These are phyloP conservation scores for Lepidium africanum DNA, from an alignment of 345 rosid species.

Conservation along the genomic window DNA sequence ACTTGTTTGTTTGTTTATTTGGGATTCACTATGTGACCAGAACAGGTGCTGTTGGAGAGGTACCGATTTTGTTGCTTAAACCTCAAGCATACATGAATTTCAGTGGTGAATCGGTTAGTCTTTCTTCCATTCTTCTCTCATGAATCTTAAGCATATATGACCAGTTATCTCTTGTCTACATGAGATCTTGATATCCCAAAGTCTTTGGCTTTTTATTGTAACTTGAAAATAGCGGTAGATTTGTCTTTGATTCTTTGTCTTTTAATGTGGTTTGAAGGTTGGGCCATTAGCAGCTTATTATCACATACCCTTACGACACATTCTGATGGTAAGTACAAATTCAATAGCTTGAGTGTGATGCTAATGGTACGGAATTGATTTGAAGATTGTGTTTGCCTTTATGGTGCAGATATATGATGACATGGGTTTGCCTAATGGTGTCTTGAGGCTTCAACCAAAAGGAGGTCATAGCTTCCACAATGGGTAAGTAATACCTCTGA, in stretches of 20 bases:
- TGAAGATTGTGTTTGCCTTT: background rate
- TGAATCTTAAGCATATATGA: background rate
- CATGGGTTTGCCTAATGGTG: constrained; percentile 82
- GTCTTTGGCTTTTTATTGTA: background rate
- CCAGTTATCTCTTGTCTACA: background rate
- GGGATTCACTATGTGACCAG: constrained; percentile 26
- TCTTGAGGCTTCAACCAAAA: constrained; percentile 66
- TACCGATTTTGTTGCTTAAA: constrained; percentile 71
- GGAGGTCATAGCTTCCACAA: constrained; percentile 86
- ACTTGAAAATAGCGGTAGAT: background rate
- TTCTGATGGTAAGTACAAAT: constrained; percentile 46
- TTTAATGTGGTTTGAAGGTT: constrained; percentile 35
- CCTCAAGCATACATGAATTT: constrained; percentile 91
- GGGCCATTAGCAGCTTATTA: constrained; percentile 89
- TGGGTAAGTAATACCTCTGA: constrained; percentile 40
- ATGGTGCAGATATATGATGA: constrained; percentile 64
- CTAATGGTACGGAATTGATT: background rate
- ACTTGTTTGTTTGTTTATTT: background rate
- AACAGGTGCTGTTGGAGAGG: constrained; percentile 81
- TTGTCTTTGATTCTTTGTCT: background rate
- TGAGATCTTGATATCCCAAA: background rate
- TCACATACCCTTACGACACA: constrained; percentile 79
- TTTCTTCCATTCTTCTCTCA: background rate
- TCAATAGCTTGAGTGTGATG: background rate
- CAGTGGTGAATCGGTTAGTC: constrained; percentile 81